Evolutionary conservation across 1,284 basidiomycete species (phyloP).

Genomic region (Leccinum griseonigrum): DNA sequence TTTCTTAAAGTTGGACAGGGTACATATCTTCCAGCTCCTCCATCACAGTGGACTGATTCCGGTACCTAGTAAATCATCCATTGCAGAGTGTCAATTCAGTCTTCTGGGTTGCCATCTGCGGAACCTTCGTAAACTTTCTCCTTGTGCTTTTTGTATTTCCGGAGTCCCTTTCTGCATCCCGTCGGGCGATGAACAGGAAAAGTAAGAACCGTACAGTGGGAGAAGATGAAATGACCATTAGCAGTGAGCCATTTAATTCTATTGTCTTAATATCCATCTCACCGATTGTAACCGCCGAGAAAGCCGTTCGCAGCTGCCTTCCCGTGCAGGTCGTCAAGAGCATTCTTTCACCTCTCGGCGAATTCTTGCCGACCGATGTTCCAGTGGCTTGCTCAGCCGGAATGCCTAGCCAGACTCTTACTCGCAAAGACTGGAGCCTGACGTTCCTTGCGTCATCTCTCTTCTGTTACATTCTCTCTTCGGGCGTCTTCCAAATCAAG

Average conservation of each 20-base stretch:
- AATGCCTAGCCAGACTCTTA: constrained; percentile 15
- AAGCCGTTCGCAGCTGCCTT: constrained; percentile 10
- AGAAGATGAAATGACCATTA: constrained; percentile 9
- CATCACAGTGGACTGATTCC: constrained; percentile 6
- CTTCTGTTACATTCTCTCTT: constrained; percentile 45
- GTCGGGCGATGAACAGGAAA: constrained; percentile 37
- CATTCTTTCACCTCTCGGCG: constrained; percentile 48
- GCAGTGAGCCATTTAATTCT: constrained; percentile 8
- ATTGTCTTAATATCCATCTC: not conserved
- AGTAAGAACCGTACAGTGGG: constrained; percentile 33
- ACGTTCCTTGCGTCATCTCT: constrained; percentile 48
- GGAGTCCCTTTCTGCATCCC: constrained; percentile 54
- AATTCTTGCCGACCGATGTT: constrained; percentile 52
- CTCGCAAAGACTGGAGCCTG: constrained; percentile 56
- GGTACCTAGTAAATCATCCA: constrained; percentile 19
- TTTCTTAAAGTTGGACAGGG: constrained; percentile 31
- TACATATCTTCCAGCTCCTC: constrained; percentile 9
- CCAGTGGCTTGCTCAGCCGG: constrained; percentile 24
- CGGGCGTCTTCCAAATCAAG: constrained; percentile 60
- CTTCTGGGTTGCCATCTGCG: constrained; percentile 56
- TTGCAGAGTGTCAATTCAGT: constrained; percentile 48
- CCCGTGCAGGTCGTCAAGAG: constrained; percentile 26
- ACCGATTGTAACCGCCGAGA: constrained; percentile 5
- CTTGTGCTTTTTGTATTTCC: constrained; percentile 61
- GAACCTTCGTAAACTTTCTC: constrained; percentile 47